These are phyloP conservation scores for Trypanosoma platydactyli DNA, from an alignment of 208 protist species.

Conservation along the genomic window DNA sequence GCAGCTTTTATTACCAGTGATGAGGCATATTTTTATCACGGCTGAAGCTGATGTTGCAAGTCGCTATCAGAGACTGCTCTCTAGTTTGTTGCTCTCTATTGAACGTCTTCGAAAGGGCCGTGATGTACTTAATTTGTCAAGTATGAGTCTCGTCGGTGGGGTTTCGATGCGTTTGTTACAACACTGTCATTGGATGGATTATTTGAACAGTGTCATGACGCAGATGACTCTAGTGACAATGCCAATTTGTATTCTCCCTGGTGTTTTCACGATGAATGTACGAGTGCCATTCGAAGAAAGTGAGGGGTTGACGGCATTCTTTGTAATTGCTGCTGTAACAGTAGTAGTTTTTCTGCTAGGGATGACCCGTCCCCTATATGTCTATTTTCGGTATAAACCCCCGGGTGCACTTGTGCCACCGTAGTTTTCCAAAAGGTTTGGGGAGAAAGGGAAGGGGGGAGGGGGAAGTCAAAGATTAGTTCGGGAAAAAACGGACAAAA, in stretches of 20 bases:
- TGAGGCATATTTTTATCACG: slow-evolving; percentile 39
- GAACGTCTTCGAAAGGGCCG: slow-evolving; percentile 57
- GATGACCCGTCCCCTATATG: slow-evolving; percentile 38
- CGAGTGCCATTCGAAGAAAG: slow-evolving; percentile 53
- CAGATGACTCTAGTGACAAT: slow-evolving; percentile 77
- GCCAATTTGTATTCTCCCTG: slow-evolving; percentile 71
- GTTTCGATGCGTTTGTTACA: slow-evolving; percentile 72
- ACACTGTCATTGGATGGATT: slow-evolving; percentile 87
- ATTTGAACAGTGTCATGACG: slow-evolving; percentile 75
- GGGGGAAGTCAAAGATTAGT: neutral
- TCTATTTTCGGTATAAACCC: slow-evolving; percentile 52
- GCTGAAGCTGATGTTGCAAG: slow-evolving; percentile 32
- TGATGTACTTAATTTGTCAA: slow-evolving; percentile 73
- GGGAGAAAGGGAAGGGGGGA: no score
- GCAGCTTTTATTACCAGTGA: slow-evolving; percentile 63
- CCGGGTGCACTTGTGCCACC: slow-evolving; percentile 62
- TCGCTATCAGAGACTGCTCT: slow-evolving; percentile 56
- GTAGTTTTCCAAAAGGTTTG: slow-evolving; percentile 13
- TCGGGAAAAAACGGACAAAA: neutral
- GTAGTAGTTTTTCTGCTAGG: slow-evolving; percentile 42
- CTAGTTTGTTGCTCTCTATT: slow-evolving; percentile 48
- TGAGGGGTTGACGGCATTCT: slow-evolving; percentile 46
- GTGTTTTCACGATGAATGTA: slow-evolving; percentile 75
- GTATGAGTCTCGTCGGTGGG: slow-evolving; percentile 80
- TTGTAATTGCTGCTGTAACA: slow-evolving; percentile 48